These are phyloP conservation scores for Pilatotrama ljubarskyi DNA, from an alignment of 768 basidiomycete species.

Conservation along the genomic window DNA sequence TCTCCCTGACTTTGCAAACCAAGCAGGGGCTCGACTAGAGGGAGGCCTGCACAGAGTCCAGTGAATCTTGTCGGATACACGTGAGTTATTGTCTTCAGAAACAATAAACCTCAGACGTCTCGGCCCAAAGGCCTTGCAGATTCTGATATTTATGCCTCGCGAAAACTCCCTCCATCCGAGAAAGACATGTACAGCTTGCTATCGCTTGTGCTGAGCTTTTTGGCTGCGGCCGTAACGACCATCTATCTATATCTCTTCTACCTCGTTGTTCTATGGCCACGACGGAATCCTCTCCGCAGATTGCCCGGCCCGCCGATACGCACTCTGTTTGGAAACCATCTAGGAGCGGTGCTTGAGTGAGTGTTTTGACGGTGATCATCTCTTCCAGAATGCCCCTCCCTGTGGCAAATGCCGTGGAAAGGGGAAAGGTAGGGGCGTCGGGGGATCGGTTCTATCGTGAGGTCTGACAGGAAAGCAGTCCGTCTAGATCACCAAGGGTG, in stretches of 20 bases:
- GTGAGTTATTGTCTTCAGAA: slow-evolving; percentile 11
- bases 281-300: slow-evolving; percentile 46
- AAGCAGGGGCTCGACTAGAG: not conserved
- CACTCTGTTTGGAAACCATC: slow-evolving; percentile 53
- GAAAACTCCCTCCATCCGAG: not conserved
- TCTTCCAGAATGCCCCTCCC: not conserved
- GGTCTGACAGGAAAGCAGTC: slow-evolving; percentile 37
- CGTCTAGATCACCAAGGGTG: slow-evolving; percentile 49
- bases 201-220: not conserved
- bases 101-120: slow-evolving; percentile 13
- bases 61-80: slow-evolving; percentile 2
- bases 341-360: slow-evolving; percentile 59
- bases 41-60: not conserved
- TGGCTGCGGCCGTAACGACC: slow-evolving; percentile 9
- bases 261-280: slow-evolving; percentile 29
- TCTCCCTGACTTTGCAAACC: not conserved
- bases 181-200: not conserved
- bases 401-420: not conserved
- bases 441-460: too few relatives aligned
- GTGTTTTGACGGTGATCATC: slow-evolving; percentile 22
- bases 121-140: not conserved
- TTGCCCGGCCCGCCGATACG: slow-evolving; percentile 62
- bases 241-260: slow-evolving; percentile 27
- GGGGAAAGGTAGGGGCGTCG: too few relatives aligned
- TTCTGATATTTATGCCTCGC: slow-evolving; percentile 4